phyloP scores from a whole-genome alignment of 1,284 basidiomycete species.

The Gymnopus androsaceus region DNA sequence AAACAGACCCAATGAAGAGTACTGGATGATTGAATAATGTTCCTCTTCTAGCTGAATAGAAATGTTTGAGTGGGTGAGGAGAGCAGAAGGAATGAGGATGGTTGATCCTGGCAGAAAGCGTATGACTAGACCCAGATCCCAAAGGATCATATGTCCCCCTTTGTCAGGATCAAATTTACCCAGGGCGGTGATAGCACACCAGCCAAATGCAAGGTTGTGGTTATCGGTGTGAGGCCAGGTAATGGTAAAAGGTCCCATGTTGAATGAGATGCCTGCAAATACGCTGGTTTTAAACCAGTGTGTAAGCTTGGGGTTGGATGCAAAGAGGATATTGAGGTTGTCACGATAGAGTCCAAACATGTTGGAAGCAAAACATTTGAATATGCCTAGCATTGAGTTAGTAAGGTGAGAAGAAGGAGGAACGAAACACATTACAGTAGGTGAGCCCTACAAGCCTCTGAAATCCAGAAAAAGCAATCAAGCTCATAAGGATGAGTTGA shows the following conservation, averaged over 20 bases:
- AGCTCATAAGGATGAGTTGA: background rate
- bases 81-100: conserved; percentile 14
- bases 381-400: background rate
- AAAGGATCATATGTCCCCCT: conserved; percentile 16
- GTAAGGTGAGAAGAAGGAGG: too few relatives aligned
- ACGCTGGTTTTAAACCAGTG: conserved; percentile 4
- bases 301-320: background rate
- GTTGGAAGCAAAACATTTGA: background rate
- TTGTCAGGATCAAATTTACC: conserved; percentile 11
- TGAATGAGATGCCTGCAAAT: conserved; percentile 13
- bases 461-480: background rate
- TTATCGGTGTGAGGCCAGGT: conserved; percentile 7
- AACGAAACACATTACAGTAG: background rate
- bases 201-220: conserved; percentile 13
- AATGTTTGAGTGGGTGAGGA: conserved; percentile 12
- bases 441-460: conserved; percentile 4
- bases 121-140: conserved; percentile 16
- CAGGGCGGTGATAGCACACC: conserved; percentile 14
- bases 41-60: background rate
- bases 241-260: conserved; percentile 2
- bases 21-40: conserved; percentile 14
- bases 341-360: background rate
- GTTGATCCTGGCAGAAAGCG: conserved; percentile 15
- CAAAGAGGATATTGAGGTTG: background rate
- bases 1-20: conserved; percentile 12